Evolutionary conservation across 176 grass and related monocot species (phyloP).

Genomic region (Stipa capillata): DNA sequence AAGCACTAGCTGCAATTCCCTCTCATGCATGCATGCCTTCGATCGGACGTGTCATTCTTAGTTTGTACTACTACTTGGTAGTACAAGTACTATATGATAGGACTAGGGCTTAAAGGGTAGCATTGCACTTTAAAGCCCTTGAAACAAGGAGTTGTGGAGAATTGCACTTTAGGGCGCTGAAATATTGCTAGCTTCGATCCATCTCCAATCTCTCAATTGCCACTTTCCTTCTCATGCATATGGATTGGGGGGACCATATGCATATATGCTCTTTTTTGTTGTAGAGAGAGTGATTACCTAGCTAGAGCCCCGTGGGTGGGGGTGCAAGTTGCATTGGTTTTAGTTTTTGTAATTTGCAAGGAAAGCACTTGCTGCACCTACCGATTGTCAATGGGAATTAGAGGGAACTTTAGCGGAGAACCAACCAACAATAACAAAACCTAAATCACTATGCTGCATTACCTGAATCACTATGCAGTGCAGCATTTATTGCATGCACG

Average conservation of each 20-base stretch:
- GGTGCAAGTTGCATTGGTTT: not conserved
- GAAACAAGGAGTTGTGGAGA: conserved; percentile 22
- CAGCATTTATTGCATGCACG: conserved; percentile 24
- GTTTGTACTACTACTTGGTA: too few relatives aligned
- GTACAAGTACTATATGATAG: too few relatives aligned
- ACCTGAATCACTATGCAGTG: not conserved
- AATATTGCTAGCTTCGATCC: too few relatives aligned
- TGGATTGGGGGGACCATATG: conserved; percentile 23
- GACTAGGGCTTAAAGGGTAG: not conserved
- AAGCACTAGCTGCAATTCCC: not conserved
- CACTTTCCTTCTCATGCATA: conserved; percentile 12
- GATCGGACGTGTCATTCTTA: conserved; percentile 10
- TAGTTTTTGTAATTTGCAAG: not conserved
- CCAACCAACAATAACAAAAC: not conserved
- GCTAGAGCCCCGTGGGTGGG: too few relatives aligned
- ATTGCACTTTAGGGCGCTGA: not conserved
- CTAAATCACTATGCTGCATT: too few relatives aligned
- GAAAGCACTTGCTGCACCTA: conserved; percentile 14
- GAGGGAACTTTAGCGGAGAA: not conserved
- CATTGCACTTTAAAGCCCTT: conserved; percentile 8
- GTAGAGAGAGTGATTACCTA: not conserved
- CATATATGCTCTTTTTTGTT: not conserved
- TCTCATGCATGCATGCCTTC: conserved; percentile 25
- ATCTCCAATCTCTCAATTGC: not conserved
- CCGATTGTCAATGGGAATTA: conserved; percentile 8